Conservation (phyloP, 257 asterid species). For the Datura wrightii region DNA sequence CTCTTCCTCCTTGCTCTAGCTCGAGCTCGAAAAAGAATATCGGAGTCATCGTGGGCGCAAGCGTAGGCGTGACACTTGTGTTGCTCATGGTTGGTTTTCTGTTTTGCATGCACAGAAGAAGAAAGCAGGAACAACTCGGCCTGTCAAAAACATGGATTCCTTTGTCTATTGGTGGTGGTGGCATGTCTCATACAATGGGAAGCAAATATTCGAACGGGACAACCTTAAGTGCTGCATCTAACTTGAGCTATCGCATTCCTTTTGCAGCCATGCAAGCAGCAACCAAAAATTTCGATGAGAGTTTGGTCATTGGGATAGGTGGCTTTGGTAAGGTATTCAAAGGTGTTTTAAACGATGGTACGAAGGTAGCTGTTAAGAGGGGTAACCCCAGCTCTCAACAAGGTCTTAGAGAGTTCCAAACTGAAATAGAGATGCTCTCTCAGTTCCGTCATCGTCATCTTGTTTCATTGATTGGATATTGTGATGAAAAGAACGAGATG, state of each 20-base stretch:
- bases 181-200: constrained; percentile 24
- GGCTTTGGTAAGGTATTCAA: constrained; percentile 65
- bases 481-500: constrained; percentile 60
- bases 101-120: constrained; percentile 9
- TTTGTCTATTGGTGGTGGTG: constrained; percentile 8
- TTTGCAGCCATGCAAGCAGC: constrained; percentile 58
- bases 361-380: constrained; percentile 56
- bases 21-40: neutral
- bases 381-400: constrained; percentile 60
- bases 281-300: constrained; percentile 61
- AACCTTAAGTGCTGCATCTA: constrained; percentile 16
- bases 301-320: constrained; percentile 55
- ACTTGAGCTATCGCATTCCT: constrained; percentile 53
- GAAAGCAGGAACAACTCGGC: constrained; percentile 16
- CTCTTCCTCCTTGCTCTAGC: neutral
- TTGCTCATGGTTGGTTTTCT: neutral
- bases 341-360: constrained; percentile 50
- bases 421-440: constrained; percentile 65
- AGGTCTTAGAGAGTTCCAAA: constrained; percentile 57
- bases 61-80: neutral
- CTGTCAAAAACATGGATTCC: constrained; percentile 34
- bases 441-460: constrained; percentile 61
- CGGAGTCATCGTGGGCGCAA: neutral
- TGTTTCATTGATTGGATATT: constrained; percentile 45
- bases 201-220: constrained; percentile 24